phyloP scores from a whole-genome alignment of 1,284 basidiomycete genomes.

The Quambalaria eucalypti region DNA sequence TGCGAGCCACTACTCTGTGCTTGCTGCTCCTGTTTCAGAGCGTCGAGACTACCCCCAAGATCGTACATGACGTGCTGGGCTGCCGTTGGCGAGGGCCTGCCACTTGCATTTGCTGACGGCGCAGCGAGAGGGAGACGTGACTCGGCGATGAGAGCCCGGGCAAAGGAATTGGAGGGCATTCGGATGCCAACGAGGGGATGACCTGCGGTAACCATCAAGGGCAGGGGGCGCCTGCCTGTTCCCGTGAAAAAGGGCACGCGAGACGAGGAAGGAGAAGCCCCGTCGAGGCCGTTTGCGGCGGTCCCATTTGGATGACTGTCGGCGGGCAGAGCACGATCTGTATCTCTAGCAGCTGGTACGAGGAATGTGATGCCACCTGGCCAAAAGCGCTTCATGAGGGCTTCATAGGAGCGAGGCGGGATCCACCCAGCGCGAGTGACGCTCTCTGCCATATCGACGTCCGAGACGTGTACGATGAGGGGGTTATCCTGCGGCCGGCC shows the following conservation, averaged over 20 bases:
- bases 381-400: conserved; percentile 71
- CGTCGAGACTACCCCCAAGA: conserved; percentile 54
- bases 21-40: conserved; percentile 51
- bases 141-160: conserved; percentile 74
- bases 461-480: conserved; percentile 91
- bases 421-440: conserved; percentile 51
- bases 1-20: neutral
- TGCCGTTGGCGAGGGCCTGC: conserved; percentile 86
- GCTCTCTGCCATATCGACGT: conserved; percentile 61
- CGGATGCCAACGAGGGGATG: conserved; percentile 80
- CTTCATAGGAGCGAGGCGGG: conserved; percentile 14
- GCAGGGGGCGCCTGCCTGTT: conserved; percentile 9
- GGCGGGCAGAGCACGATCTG: neutral
- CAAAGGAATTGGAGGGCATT: conserved; percentile 88
- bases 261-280: neutral
- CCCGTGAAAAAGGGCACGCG: neutral
- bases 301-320: no score
- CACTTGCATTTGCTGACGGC: conserved; percentile 89
- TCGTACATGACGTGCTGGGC: conserved; percentile 78
- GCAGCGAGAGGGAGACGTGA: conserved; percentile 74
- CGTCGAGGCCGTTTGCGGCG: no score
- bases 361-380: conserved; percentile 87
- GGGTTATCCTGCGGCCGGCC: conserved; percentile 92
- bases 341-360: conserved; percentile 56
- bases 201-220: conserved; percentile 56